Percentiles rank a stretch among this genome's conserved stretches.
Evolutionary conservation across 352 stramenopile genomes (phyloP).

Genomic region (Stephanocyclus meneghinianus): DNA sequence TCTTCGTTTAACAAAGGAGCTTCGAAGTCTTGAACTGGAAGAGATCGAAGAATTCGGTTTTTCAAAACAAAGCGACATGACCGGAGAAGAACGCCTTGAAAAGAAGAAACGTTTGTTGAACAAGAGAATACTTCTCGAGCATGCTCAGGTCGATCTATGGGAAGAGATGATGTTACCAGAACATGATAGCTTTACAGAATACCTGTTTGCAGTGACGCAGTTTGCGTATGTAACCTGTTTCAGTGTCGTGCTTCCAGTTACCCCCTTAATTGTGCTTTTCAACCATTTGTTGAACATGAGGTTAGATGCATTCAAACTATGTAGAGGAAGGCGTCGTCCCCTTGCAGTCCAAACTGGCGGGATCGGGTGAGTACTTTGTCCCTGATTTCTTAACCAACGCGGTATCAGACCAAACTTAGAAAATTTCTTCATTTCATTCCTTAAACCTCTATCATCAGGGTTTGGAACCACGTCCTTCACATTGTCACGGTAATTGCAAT

Average conservation of each 20-base stretch:
- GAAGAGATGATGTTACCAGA: conserved; percentile 88
- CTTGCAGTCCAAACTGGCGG: conserved; percentile 90
- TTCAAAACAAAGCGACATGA: conserved; percentile 33
- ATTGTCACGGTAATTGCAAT: conserved; percentile 93
- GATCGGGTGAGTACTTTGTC: conserved; percentile 62
- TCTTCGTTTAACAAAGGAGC: conserved; percentile 57
- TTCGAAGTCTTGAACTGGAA: conserved; percentile 58
- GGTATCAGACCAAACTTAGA: not conserved
- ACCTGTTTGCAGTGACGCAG: conserved; percentile 89
- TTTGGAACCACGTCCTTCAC: conserved; percentile 92
- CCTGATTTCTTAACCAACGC: not conserved
- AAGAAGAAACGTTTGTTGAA: conserved; percentile 73
- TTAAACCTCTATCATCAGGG: conserved; percentile 28
- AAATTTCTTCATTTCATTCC: too few relatives aligned
- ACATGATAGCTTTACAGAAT: conserved; percentile 94
- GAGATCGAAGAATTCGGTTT: conserved; percentile 57
- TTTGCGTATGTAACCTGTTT: conserved; percentile 94
- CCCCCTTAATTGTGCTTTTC: conserved; percentile 88
- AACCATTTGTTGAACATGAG: conserved; percentile 95
- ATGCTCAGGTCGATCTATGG: conserved; percentile 82
- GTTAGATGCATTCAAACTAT: conserved; percentile 94
- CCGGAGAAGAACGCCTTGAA: conserved; percentile 48
- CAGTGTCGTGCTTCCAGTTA: conserved; percentile 90
- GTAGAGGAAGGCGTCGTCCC: conserved; percentile 87
- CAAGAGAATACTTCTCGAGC: conserved; percentile 77